Percentiles rank a stretch among this genome's conserved stretches.
phyloP scores from a whole-genome alignment of 768 basidiomycete genomes.

The Tricholoma bakamatsutake region DNA sequence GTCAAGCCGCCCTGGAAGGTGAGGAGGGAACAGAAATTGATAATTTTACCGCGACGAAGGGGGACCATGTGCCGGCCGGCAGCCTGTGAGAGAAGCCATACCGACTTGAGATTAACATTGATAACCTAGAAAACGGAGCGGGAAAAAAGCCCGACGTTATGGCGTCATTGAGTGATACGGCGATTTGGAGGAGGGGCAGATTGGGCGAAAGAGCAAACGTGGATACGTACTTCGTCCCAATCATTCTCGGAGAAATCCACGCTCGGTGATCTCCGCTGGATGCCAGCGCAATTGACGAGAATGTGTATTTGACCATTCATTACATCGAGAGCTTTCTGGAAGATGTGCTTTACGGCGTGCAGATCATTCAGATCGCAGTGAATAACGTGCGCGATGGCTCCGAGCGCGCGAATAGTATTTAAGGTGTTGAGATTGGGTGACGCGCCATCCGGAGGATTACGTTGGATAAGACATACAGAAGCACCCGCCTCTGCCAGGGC shows the following conservation, averaged over 20 bases:
- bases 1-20: slow-evolving; percentile 59
- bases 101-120: slow-evolving; percentile 83
- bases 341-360: slow-evolving; percentile 33
- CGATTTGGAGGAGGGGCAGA: not conserved
- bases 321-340: slow-evolving; percentile 33
- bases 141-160: not conserved
- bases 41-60: slow-evolving; percentile 59
- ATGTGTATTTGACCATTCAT: slow-evolving; percentile 45
- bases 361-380: slow-evolving; percentile 38
- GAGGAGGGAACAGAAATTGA: slow-evolving; percentile 64
- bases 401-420: slow-evolving; percentile 27
- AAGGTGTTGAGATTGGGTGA: slow-evolving; percentile 24
- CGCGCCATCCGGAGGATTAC: slow-evolving; percentile 19
- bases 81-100: slow-evolving; percentile 79
- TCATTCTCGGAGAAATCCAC: slow-evolving; percentile 58
- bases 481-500: slow-evolving; percentile 47
- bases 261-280: slow-evolving; percentile 52
- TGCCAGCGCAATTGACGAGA: slow-evolving; percentile 69
- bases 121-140: slow-evolving; percentile 51
- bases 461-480: slow-evolving; percentile 39
- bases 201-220: not conserved
- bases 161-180: slow-evolving; percentile 7
- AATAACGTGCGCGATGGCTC: slow-evolving; percentile 27
- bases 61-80: slow-evolving; percentile 89
- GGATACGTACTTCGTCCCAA: slow-evolving; percentile 55